These are phyloP conservation scores for Anacardium occidentale DNA, from an alignment of 345 rosid genomes.

Conservation along the genomic window DNA sequence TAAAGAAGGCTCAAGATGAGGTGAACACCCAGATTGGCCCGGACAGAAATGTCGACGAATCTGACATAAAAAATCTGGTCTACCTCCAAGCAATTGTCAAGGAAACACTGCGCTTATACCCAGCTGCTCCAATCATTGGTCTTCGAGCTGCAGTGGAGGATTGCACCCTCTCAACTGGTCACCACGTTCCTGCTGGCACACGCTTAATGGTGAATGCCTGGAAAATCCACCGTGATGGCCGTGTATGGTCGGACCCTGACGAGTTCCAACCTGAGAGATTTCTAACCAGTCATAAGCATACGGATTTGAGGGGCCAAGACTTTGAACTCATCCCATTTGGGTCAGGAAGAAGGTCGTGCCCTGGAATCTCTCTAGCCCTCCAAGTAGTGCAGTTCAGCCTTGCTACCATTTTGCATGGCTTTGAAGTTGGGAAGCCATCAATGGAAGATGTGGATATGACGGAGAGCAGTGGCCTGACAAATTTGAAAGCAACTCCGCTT, in stretches of 20 bases:
- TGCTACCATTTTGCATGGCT: slow-evolving; percentile 42
- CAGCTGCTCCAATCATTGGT: slow-evolving; percentile 28
- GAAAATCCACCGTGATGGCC: slow-evolving; percentile 29
- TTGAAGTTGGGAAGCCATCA: slow-evolving; percentile 28
- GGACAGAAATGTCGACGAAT: slow-evolving; percentile 21
- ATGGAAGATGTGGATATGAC: slow-evolving; percentile 37
- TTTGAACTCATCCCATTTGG: slow-evolving; percentile 40
- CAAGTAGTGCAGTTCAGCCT: slow-evolving; percentile 32
- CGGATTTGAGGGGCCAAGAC: slow-evolving; percentile 31
- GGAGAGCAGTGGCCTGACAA: slow-evolving; percentile 26
- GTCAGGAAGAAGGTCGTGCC: slow-evolving; percentile 37
- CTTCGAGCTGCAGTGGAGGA: slow-evolving; percentile 22
- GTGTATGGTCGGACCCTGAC: slow-evolving; percentile 25
- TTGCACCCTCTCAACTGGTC: slow-evolving; percentile 13
- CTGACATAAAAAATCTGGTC: slow-evolving; percentile 22
- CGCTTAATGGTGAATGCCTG: slow-evolving; percentile 24
- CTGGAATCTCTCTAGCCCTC: slow-evolving; percentile 29
- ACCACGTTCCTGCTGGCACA: slow-evolving; percentile 26
- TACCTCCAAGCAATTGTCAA: slow-evolving; percentile 35
- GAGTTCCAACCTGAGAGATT: slow-evolving; percentile 39
- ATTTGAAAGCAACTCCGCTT: slow-evolving; percentile 42
- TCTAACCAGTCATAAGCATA: slow-evolving; percentile 19
- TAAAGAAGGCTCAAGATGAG: slow-evolving; percentile 12
- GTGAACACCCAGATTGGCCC: not conserved
- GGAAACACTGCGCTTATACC: slow-evolving; percentile 42